A percentile compares a stretch with the other conserved stretches of the same genome.
These are phyloP conservation scores for Ustilago hordei DNA, from an alignment of 1,284 basidiomycete genomes.

Conservation along the genomic window DNA sequence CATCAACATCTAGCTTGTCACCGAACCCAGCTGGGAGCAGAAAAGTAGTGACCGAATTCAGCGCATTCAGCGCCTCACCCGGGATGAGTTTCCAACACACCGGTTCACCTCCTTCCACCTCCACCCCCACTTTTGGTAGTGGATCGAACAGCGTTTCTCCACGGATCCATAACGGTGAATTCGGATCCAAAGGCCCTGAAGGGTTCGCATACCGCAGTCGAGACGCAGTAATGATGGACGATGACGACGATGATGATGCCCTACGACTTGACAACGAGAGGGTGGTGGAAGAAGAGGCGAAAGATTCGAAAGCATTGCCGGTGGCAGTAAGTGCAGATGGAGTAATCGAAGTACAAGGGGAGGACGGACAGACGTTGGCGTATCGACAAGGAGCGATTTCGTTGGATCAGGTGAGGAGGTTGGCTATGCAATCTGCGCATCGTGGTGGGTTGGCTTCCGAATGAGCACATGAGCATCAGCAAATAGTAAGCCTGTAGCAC, in stretches of 20 bases:
- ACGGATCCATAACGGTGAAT: constrained; percentile 25
- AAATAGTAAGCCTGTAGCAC: too few species aligned
- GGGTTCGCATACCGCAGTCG: constrained; percentile 42
- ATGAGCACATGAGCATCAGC: constrained; percentile 68
- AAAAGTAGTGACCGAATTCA: constrained; percentile 61
- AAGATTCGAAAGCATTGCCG: constrained; percentile 34
- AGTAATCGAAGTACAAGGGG: constrained; percentile 60
- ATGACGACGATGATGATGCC: constrained; percentile 61
- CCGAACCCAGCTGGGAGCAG: constrained; percentile 31
- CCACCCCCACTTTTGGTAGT: constrained; percentile 19
- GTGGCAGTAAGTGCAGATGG: constrained; percentile 54
- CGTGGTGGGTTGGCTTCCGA: constrained; percentile 71
- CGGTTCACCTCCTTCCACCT: constrained; percentile 37
- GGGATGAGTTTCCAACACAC: constrained; percentile 59
- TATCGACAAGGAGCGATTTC: constrained; percentile 65
- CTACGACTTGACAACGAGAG: constrained; percentile 48
- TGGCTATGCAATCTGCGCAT: constrained; percentile 60
- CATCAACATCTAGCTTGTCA: neutral
- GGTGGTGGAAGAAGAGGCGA: constrained; percentile 27
- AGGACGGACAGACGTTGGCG: constrained; percentile 64
- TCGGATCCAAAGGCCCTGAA: constrained; percentile 35
- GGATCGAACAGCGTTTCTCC: constrained; percentile 19
- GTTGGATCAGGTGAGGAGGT: constrained; percentile 61
- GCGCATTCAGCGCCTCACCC: constrained; percentile 58
- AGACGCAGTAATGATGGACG: constrained; percentile 50